Conservation (phyloP, 768 basidiomycete species). For the Termitomyces sp. region DNA sequence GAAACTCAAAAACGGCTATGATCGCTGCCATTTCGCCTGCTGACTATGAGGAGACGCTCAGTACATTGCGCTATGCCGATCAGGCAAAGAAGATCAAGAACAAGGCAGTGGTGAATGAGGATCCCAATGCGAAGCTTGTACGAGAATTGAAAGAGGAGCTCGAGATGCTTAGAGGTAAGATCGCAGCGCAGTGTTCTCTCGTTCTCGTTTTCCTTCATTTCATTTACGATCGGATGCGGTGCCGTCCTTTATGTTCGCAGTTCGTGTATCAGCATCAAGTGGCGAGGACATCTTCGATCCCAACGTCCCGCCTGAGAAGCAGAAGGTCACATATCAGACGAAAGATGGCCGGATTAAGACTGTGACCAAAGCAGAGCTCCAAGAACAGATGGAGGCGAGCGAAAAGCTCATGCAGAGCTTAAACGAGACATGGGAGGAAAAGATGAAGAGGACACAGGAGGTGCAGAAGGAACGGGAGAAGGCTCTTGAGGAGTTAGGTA, state of each 20-base stretch:
- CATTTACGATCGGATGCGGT: slow-evolving; percentile 12
- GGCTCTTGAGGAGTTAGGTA: slow-evolving; percentile 95
- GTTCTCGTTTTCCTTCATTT: slow-evolving; percentile 1
- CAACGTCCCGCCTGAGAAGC: slow-evolving; percentile 85
- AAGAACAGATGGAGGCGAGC: slow-evolving; percentile 93
- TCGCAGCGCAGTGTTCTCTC: slow-evolving; percentile 21
- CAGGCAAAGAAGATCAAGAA: slow-evolving; percentile 99
- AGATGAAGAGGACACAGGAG: slow-evolving; percentile 84
- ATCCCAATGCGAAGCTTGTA: slow-evolving; percentile 98
- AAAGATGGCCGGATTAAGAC: slow-evolving; percentile 93
- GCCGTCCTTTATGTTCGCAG: slow-evolving; percentile 27
- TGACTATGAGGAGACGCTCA: slow-evolving; percentile 96
- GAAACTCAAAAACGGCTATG: slow-evolving; percentile 98
- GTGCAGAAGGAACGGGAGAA: slow-evolving; percentile 97
- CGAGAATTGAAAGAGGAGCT: slow-evolving; percentile 98
- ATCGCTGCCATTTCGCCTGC: slow-evolving; percentile 99
- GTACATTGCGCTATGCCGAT: slow-evolving; percentile 96
- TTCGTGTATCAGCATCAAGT: slow-evolving; percentile 65
- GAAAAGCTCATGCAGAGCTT: slow-evolving; percentile 93
- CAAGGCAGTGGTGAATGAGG: slow-evolving; percentile 98
- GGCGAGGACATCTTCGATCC: slow-evolving; percentile 83
- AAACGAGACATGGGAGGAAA: slow-evolving; percentile 97
- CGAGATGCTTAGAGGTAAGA: slow-evolving; percentile 74
- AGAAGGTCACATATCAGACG: slow-evolving; percentile 91
- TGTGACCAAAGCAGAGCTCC: slow-evolving; percentile 94